Percentiles rank a stretch among this genome's conserved stretches.
Evolutionary conservation across 495 filamentous ascomycete genomes (phyloP).

Genomic region (Bathelium albidoporum): DNA sequence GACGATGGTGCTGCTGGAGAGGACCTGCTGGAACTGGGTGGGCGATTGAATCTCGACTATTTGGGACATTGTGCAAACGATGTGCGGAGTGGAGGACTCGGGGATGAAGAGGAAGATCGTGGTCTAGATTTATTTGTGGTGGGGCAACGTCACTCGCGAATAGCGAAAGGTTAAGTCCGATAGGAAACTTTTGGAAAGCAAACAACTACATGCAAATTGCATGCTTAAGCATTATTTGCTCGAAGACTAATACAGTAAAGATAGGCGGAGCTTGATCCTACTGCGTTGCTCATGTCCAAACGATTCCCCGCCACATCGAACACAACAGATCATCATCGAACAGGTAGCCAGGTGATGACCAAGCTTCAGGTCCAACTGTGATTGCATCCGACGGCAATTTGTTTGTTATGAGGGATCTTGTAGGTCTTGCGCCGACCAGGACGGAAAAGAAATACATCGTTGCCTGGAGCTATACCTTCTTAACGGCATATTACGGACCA

Average conservation of each 20-base stretch:
- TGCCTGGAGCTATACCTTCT: constrained; percentile 16
- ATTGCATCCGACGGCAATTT: neutral
- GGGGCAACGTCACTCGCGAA: constrained; percentile 1
- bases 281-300: neutral
- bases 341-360: neutral
- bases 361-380: neutral
- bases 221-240: neutral
- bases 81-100: neutral
- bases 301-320: neutral
- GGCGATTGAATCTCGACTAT: constrained; percentile 60
- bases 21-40: constrained; percentile 57
- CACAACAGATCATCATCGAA: neutral
- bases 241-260: neutral
- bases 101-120: neutral
- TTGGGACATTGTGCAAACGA: constrained; percentile 42
- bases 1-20: constrained; percentile 60
- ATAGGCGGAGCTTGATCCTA: too few relatives aligned
- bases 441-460: constrained; percentile 18
- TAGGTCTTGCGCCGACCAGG: constrained; percentile 14
- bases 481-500: neutral
- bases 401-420: constrained; percentile 3
- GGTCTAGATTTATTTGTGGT: neutral
- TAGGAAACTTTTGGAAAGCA: neutral
- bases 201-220: neutral
- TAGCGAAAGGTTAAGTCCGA: neutral